phyloP scores from a whole-genome alignment of 164 flowering plant genomes.

The Hamamelis virginiana region DNA sequence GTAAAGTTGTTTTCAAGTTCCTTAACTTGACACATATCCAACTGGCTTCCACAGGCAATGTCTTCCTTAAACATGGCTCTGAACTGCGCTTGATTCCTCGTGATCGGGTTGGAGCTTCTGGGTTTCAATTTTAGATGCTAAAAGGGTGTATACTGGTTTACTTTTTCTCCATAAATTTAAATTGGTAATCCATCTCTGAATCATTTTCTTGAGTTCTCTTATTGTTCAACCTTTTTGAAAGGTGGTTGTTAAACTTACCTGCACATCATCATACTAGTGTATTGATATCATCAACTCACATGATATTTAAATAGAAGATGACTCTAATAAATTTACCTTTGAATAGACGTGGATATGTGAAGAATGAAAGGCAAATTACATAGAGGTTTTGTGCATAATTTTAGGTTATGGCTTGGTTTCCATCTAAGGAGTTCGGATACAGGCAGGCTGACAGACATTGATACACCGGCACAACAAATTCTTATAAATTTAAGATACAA shows the following conservation, averaged over 20 bases:
- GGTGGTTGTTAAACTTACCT: neutral
- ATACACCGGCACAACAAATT: too few species aligned
- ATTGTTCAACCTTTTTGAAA: neutral
- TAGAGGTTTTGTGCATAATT: too few species aligned
- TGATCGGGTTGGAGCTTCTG: slow-evolving; percentile 78
- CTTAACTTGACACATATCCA: neutral
- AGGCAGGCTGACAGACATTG: too few species aligned
- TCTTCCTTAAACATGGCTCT: slow-evolving; percentile 94
- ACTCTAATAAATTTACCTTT: neutral
- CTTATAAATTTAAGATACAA: too few species aligned
- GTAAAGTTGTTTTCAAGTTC: too few species aligned
- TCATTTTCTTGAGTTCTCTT: neutral
- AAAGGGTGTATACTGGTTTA: neutral
- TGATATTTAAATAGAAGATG: neutral
- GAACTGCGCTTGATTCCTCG: slow-evolving; percentile 96
- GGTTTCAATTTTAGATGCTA: neutral
- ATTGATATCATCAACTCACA: neutral
- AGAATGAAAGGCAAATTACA: neutral
- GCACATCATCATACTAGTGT: neutral
- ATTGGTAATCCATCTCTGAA: neutral
- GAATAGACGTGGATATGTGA: neutral
- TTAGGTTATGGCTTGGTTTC: too few species aligned
- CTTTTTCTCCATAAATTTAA: neutral
- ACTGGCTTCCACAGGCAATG: slow-evolving; percentile 61
- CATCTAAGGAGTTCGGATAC: too few species aligned